Conservation (phyloP, 228 moss, liverwort and hornwort genomes). For the Sphagnum magellanicum region DNA sequence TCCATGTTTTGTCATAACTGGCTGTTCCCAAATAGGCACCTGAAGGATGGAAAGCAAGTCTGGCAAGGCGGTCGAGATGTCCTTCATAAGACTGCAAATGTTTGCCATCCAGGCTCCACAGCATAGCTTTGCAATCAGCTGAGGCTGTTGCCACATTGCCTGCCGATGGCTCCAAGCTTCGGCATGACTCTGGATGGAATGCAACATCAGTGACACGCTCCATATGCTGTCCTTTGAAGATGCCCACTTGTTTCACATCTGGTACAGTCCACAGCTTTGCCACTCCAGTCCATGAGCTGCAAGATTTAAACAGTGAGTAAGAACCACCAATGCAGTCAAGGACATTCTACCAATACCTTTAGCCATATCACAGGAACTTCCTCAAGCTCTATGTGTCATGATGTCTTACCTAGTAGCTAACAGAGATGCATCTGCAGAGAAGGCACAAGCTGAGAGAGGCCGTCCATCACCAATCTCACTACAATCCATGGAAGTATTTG, state of each 20-base stretch:
- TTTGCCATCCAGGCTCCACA: slow-evolving; percentile 83
- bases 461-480: slow-evolving; percentile 94
- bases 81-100: slow-evolving; percentile 76
- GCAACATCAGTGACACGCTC: slow-evolving; percentile 90
- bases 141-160: slow-evolving; percentile 88
- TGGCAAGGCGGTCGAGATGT: slow-evolving; percentile 86
- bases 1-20: slow-evolving; percentile 97
- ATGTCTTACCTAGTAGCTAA: slow-evolving; percentile 63
- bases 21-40: slow-evolving; percentile 92
- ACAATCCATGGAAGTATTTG: slow-evolving; percentile 66
- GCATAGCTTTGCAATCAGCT: slow-evolving; percentile 74
- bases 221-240: slow-evolving; percentile 72
- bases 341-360: too few relatives aligned
- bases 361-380: too few relatives aligned
- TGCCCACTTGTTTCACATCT: slow-evolving; percentile 45
- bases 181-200: slow-evolving; percentile 75
- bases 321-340: too few relatives aligned
- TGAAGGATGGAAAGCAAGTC: slow-evolving; percentile 92
- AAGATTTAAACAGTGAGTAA: neutral
- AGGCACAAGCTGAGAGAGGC: slow-evolving; percentile 79
- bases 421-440: slow-evolving; percentile 71
- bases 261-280: slow-evolving; percentile 90
- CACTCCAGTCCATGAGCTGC: slow-evolving; percentile 89
- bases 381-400: too few relatives aligned
- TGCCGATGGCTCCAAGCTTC: slow-evolving; percentile 35